A percentile compares a stretch with the other conserved stretches of the same genome.
Conservation (phyloP, 305 asterid genomes). For the Solanum chacoense region DNA sequence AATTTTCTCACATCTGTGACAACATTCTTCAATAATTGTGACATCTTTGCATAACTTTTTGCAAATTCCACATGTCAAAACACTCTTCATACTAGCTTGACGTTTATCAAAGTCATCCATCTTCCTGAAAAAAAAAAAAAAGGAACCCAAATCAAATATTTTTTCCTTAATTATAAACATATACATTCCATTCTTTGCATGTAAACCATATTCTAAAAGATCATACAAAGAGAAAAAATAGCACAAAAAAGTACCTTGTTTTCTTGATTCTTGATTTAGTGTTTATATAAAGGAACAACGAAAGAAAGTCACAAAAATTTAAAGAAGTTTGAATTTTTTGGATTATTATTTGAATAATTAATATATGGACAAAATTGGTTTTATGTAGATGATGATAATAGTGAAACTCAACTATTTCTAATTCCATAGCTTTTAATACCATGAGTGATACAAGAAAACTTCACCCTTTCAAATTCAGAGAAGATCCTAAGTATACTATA, state of each 20-base stretch:
- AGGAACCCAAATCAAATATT: background rate
- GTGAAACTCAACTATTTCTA: background rate
- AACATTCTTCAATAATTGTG: slow-evolving; percentile 9
- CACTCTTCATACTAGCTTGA: background rate
- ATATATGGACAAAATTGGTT: background rate
- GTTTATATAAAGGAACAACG: background rate
- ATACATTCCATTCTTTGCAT: background rate
- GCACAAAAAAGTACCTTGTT: background rate
- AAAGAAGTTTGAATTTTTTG: background rate
- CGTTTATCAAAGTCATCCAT: background rate
- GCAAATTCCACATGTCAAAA: slow-evolving; percentile 11
- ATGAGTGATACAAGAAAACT: background rate
- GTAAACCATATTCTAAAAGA: background rate
- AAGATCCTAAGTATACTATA: background rate
- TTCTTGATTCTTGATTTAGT: background rate
- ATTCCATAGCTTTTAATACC: background rate
- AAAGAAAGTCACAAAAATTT: background rate
- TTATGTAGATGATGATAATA: background rate
- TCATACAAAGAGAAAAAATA: background rate
- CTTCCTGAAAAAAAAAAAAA: background rate
- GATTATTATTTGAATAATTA: background rate
- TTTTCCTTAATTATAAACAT: background rate
- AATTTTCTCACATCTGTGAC: slow-evolving; percentile 3
- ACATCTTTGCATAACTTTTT: background rate
- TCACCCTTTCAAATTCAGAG: background rate